Evolutionary conservation across 2,329 filamentous ascomycete species (phyloP), one percentile per base, ranked within the genome.

Genomic region (Gnomoniopsis sp.): DNA sequence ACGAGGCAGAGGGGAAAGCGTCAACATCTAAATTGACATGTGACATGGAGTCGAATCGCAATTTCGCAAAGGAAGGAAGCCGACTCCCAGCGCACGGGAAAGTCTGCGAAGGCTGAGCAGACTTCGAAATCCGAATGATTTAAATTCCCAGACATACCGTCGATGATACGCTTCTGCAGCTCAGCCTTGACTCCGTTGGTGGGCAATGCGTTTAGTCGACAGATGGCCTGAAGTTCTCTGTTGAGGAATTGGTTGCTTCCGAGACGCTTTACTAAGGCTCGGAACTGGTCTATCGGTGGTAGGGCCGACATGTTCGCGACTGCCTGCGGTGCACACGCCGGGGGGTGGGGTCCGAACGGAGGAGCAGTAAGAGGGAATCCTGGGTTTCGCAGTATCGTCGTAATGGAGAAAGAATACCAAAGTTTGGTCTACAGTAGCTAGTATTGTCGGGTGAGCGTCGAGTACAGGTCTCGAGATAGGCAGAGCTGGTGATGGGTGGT

Each of bases 181-280:
- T 89, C 84, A 36, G 86, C 85, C 79, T 99, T 99, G 68, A 95
- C 88, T 21, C 95, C 95, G 30, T 88, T 90, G 61, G 90, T 88
- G 64, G 85, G 83, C 38, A 96, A 78, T 49, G 86, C 83, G 75
- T 96, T 90, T 61, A 83, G 78, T 63, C 85, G 83, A 69, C 93
- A 89, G 64, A 98, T 88, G 54, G 81, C 81, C 67, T 91, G 90
- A 51, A 97, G 82, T 67, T 93, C 87, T 21, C 78, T 75, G 67
- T 85, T 85, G 33, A 83, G 73, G 22, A 86, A 71, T 14, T 73
- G 64, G 38, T 71, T 76, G 47, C 71, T 71, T 49, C 53, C 53
- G 34, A 62, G 41, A 60, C 79, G 72, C 61, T 77, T 72, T 48
- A 77, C 70, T 53, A 85, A 74, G 49, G 69, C 64, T 60, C 74